These are phyloP conservation scores for Rhodotorula graminis DNA, from an alignment of 768 basidiomycete species.

Conservation along the genomic window DNA sequence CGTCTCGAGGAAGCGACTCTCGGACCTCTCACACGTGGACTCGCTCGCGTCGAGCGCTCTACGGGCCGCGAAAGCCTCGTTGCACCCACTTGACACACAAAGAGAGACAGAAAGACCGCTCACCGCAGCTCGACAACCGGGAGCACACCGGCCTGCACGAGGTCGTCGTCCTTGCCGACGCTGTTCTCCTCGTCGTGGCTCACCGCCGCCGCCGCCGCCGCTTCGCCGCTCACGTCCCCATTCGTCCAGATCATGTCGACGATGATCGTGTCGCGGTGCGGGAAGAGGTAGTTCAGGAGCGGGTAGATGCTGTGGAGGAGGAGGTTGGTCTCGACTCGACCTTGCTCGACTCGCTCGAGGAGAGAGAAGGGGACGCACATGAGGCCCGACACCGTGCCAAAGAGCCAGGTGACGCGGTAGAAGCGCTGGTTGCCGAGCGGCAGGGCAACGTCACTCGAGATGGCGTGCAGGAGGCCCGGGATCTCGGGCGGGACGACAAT, in stretches of 20 bases:
- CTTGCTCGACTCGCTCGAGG: not conserved
- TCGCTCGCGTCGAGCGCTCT: too few species aligned
- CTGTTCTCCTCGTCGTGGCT: constrained; percentile 13
- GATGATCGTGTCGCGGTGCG: constrained; percentile 9
- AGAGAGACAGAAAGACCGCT: too few species aligned
- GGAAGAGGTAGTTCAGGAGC: constrained; percentile 10
- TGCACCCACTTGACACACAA: too few species aligned
- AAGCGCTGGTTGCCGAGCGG: constrained; percentile 45
- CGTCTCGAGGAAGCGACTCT: too few species aligned
- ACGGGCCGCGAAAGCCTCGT: too few species aligned
- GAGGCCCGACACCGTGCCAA: not conserved
- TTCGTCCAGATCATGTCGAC: not conserved
- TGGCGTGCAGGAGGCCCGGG: constrained; percentile 70
- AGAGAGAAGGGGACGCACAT: not conserved
- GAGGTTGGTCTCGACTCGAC: too few species aligned
- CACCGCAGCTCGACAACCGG: not conserved
- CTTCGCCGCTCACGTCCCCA: not conserved
- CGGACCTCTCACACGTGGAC: too few species aligned
- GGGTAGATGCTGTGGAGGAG: constrained; percentile 3
- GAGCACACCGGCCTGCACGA: not conserved
- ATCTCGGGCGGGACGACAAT: constrained; percentile 65
- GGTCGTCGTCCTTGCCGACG: not conserved
- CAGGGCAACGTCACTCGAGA: constrained; percentile 61
- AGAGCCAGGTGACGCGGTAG: constrained; percentile 16
- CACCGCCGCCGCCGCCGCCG: not conserved